Evolutionary conservation across 1,284 basidiomycete species (phyloP).

Genomic region (Cerioporus squamosus): DNA sequence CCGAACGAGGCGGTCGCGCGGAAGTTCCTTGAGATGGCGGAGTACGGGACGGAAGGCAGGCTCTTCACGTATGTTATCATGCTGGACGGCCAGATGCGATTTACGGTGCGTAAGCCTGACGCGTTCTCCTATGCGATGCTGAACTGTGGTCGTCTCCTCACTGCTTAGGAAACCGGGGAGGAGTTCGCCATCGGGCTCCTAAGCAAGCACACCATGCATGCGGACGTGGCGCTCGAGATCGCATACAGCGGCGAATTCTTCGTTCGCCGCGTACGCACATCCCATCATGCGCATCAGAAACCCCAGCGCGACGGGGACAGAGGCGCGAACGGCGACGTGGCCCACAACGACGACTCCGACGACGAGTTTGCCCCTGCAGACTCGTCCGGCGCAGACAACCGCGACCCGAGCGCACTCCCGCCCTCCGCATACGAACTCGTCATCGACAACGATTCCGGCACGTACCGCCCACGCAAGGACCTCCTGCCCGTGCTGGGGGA

Average conservation of each 20-base stretch:
- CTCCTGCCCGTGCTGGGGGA: constrained; percentile 43
- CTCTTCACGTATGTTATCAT: constrained; percentile 53
- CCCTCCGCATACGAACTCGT: constrained; percentile 49
- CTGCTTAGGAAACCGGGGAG: constrained; percentile 46
- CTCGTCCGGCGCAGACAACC: constrained; percentile 16
- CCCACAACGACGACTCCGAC: constrained; percentile 1
- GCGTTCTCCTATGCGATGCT: background rate
- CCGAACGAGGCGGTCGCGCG: constrained; percentile 34
- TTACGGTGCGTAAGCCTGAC: constrained; percentile 35
- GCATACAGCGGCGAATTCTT: constrained; percentile 45
- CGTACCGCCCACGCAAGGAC: constrained; percentile 48
- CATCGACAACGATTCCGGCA: constrained; percentile 56
- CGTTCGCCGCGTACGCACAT: constrained; percentile 30
- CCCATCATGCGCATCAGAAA: background rate
- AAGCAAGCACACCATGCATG: constrained; percentile 57
- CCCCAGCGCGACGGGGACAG: background rate
- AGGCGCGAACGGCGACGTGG: background rate
- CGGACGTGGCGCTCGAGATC: constrained; percentile 45
- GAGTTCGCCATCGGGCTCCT: constrained; percentile 52
- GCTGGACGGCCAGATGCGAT: constrained; percentile 48
- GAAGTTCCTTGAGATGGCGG: constrained; percentile 47
- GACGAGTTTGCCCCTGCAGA: background rate
- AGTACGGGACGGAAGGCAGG: constrained; percentile 45
- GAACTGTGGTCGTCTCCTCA: no score
- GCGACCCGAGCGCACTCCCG: constrained; percentile 22